Conservation (phyloP, 495 filamentous ascomycete species). For the Neurospora africana region DNA sequence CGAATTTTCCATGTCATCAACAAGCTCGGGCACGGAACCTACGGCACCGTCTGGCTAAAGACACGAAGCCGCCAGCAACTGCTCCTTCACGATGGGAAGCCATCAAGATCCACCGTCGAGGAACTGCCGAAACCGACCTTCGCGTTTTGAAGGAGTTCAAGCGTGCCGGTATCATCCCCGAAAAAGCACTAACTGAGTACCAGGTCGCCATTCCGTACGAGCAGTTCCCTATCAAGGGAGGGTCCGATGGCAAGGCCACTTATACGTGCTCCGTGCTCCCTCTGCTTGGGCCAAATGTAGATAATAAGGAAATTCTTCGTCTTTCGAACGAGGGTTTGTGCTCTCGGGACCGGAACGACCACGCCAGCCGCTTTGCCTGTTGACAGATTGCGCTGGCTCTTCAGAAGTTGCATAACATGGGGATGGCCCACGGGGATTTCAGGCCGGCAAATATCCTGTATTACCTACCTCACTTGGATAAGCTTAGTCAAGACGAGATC, state of each 20-base stretch:
- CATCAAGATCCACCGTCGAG: background rate
- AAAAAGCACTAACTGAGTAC: background rate
- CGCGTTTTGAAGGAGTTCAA: background rate
- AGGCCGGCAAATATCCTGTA: background rate
- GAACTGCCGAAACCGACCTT: background rate
- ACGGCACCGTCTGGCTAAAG: slow-evolving; percentile 41
- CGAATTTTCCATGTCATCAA: slow-evolving; percentile 22
- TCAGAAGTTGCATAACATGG: background rate
- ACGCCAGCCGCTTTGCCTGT: background rate
- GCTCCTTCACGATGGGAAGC: background rate
- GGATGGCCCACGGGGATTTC: slow-evolving; percentile 2
- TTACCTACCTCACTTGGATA: background rate
- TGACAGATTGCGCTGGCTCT: background rate
- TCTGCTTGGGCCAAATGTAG: background rate
- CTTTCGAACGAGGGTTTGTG: background rate
- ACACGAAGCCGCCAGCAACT: slow-evolving; percentile 9
- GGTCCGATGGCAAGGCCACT: background rate
- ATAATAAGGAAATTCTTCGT: background rate
- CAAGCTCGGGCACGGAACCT: slow-evolving; percentile 39
- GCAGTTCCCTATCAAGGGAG: background rate
- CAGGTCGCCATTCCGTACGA: background rate
- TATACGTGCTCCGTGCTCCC: background rate
- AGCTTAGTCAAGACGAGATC: background rate
- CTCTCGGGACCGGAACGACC: background rate
- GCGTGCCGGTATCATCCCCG: background rate